Conservation (phyloP, 139 green algal species). For the Tetratostichococcus sp. region DNA sequence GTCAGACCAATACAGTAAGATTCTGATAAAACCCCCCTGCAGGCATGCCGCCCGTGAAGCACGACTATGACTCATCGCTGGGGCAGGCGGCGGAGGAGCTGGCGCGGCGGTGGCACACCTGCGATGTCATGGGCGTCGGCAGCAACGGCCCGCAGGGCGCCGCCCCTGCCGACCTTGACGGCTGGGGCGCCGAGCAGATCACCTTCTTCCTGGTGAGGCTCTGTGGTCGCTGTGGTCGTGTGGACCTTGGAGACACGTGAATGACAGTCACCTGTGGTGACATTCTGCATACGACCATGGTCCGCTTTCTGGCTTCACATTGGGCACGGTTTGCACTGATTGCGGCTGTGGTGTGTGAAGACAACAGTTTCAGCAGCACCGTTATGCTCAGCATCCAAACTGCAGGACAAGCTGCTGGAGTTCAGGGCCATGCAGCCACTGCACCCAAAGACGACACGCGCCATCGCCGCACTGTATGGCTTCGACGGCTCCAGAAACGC, state of each 20-base stretch:
- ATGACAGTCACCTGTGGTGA: too few species aligned
- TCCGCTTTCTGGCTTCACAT: too few species aligned
- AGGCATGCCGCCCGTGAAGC: conserved; percentile 71
- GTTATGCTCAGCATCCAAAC: too few species aligned
- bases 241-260: too few species aligned
- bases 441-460: conserved; percentile 27
- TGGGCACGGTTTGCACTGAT: too few species aligned
- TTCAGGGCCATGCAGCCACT: conserved; percentile 35
- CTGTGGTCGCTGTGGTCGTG: too few species aligned
- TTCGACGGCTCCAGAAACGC: conserved; percentile 60
- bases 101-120: conserved; percentile 64
- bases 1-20: too few species aligned
- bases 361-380: too few species aligned
- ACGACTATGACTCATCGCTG: conserved; percentile 68
- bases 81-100: conserved; percentile 53
- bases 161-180: conserved; percentile 46
- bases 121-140: conserved; percentile 22
- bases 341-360: not conserved
- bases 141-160: not conserved
- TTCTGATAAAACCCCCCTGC: too few species aligned
- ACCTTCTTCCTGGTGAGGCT: conserved; percentile 41
- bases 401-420: conserved; percentile 53
- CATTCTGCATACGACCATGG: too few species aligned
- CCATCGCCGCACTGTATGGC: conserved; percentile 55
- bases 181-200: conserved; percentile 53